These are phyloP conservation scores for Tolypocladium cylindrosporum DNA, from an alignment of 2,329 filamentous ascomycete genomes.

Conservation along the genomic window DNA sequence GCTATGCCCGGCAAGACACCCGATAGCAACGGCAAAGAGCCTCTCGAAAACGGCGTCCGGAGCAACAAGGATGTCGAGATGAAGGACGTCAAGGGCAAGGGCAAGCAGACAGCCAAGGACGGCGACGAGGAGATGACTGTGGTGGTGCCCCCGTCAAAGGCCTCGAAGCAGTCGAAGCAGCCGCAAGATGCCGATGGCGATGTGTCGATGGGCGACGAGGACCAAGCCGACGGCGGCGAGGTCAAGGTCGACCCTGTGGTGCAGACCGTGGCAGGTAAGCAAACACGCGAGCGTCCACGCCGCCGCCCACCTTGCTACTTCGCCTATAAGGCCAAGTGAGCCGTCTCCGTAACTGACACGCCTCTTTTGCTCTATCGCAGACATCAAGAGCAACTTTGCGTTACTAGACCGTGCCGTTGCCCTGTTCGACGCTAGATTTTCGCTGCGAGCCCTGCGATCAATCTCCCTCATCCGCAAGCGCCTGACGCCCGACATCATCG, in stretches of 20 bases:
- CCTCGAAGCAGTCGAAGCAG: slow-evolving; percentile 45
- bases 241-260: slow-evolving; percentile 50
- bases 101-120: slow-evolving; percentile 54
- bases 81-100: slow-evolving; percentile 60
- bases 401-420: slow-evolving; percentile 85
- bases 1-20: slow-evolving; percentile 65
- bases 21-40: slow-evolving; percentile 61
- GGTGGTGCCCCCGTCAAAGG: slow-evolving; percentile 65
- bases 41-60: slow-evolving; percentile 57
- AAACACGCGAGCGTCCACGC: neutral
- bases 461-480: slow-evolving; percentile 94
- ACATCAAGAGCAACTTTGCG: slow-evolving; percentile 90
- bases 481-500: slow-evolving; percentile 70
- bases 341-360: slow-evolving; percentile 4
- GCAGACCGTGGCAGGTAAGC: slow-evolving; percentile 50
- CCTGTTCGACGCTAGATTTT: slow-evolving; percentile 91
- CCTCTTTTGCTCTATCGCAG: slow-evolving; percentile 34
- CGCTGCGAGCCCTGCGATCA: slow-evolving; percentile 83
- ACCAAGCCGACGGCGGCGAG: slow-evolving; percentile 41
- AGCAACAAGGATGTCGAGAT: slow-evolving; percentile 57
- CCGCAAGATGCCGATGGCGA: slow-evolving; percentile 56
- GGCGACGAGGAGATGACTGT: slow-evolving; percentile 74
- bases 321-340: neutral
- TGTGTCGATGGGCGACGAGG: slow-evolving; percentile 57
- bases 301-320: neutral